A percentile compares a stretch with the other conserved stretches of the same genome.
Evolutionary conservation across 1,284 basidiomycete species (phyloP).

Genomic region (Moesziomyces sp.): DNA sequence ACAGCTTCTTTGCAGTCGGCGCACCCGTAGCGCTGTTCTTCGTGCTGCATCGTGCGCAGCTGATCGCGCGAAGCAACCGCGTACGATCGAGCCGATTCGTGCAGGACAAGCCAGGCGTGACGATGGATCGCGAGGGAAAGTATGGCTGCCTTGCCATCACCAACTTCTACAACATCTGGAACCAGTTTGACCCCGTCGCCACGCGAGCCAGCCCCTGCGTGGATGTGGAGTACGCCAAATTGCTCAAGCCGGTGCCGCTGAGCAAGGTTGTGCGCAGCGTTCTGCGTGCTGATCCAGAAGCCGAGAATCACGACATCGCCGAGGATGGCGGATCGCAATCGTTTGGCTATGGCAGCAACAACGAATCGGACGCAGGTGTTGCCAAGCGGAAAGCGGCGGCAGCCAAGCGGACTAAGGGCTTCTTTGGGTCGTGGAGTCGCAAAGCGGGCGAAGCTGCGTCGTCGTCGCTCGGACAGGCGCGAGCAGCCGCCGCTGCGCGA

Average conservation of each 20-base stretch:
- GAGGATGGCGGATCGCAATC: slow-evolving; percentile 36
- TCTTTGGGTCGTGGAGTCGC: slow-evolving; percentile 38
- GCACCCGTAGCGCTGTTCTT: slow-evolving; percentile 73
- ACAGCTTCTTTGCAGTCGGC: slow-evolving; percentile 71
- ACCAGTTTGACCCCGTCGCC: slow-evolving; percentile 72
- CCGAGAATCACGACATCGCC: slow-evolving; percentile 34
- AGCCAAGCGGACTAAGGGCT: slow-evolving; percentile 26
- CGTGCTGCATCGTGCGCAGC: slow-evolving; percentile 72
- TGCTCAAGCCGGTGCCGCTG: slow-evolving; percentile 38
- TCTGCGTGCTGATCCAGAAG: slow-evolving; percentile 25
- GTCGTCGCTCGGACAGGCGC: slow-evolving; percentile 8
- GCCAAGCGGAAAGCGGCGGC: slow-evolving; percentile 36
- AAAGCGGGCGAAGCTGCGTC: slow-evolving; percentile 27
- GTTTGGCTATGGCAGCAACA: slow-evolving; percentile 23
- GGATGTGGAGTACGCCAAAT: slow-evolving; percentile 62
- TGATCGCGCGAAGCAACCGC: slow-evolving; percentile 71
- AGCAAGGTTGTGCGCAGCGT: slow-evolving; percentile 41
- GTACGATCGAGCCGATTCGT: slow-evolving; percentile 71
- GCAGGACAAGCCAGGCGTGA: slow-evolving; percentile 62
- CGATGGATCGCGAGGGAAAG: slow-evolving; percentile 70
- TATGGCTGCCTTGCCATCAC: slow-evolving; percentile 73
- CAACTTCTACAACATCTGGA: slow-evolving; percentile 71
- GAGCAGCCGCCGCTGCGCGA: slow-evolving; percentile 1
- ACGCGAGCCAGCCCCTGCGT: slow-evolving; percentile 68
- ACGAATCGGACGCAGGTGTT: slow-evolving; percentile 23